Conservation (phyloP, 2,329 filamentous ascomycete genomes). For the Cladosporium sp. region DNA sequence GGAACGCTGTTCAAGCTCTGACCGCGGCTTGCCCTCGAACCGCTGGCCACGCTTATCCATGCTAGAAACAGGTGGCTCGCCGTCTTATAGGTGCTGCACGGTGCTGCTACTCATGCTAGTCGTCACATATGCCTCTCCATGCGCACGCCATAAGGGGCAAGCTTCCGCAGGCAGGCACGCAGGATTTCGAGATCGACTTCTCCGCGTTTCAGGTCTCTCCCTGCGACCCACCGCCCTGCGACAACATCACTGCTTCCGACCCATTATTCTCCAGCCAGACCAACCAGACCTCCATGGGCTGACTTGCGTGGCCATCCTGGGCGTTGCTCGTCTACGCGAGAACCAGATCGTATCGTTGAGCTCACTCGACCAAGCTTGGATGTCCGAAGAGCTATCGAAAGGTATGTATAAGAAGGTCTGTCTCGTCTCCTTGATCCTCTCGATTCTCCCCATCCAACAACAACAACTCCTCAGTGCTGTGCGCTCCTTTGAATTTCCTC, state of each 20-base stretch:
- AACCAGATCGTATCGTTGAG: not conserved
- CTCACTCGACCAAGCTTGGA: not conserved
- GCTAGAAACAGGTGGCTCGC: not conserved
- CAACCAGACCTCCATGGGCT: not conserved
- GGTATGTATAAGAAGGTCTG: constrained; percentile 9
- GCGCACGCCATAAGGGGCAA: not conserved
- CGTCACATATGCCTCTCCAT: not conserved
- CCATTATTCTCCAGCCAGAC: not conserved
- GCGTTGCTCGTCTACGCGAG: too few relatives aligned
- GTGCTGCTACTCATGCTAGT: not conserved
- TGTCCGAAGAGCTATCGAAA: not conserved
- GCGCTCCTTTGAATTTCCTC: constrained; percentile 4
- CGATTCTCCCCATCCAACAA: constrained; percentile 1
- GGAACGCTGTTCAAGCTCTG: not conserved
- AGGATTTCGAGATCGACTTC: too few relatives aligned
- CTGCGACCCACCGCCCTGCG: constrained; percentile 7
- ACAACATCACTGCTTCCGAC: constrained; percentile 2
- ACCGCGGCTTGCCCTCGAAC: not conserved
- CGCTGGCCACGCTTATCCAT: not conserved
- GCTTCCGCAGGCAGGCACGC: too few relatives aligned
- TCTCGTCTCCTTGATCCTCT: not conserved
- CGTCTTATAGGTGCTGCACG: not conserved
- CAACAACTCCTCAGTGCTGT: constrained; percentile 2
- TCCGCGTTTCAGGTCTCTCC: constrained; percentile 12
- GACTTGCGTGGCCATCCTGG: too few relatives aligned